Evolutionary conservation across 306 rosid species (phyloP).

Genomic region (Abrus precatorius): DNA sequence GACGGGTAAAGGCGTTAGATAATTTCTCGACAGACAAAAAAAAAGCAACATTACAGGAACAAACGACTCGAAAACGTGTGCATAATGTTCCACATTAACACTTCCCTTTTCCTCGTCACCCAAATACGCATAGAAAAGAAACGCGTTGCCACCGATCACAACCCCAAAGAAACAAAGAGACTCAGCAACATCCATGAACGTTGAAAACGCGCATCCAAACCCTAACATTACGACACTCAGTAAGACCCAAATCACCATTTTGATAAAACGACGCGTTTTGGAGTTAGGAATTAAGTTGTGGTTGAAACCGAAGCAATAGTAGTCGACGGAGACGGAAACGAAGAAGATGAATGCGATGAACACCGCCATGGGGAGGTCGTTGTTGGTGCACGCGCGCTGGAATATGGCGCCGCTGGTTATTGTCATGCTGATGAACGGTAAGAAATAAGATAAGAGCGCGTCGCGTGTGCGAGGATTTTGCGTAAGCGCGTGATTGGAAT

Average conservation of each 20-base stretch:
- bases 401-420: no score
- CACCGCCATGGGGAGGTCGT: no score
- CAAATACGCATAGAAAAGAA: constrained; percentile 40
- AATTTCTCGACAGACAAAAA: not conserved
- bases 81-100: not conserved
- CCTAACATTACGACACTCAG: constrained; percentile 42
- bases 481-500: no score
- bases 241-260: constrained; percentile 44
- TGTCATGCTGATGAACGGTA: no score
- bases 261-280: not conserved
- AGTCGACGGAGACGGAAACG: no score
- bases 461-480: no score
- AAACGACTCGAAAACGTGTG: not conserved
- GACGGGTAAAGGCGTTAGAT: not conserved
- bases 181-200: constrained; percentile 7
- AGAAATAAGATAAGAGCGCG: no score
- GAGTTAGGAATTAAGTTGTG: no score
- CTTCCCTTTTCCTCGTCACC: not conserved
- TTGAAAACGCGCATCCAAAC: constrained; percentile 44
- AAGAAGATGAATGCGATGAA: no score
- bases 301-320: no score
- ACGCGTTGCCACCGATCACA: constrained; percentile 21
- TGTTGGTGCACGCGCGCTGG: no score
- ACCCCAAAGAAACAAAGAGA: not conserved
- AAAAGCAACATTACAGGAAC: not conserved